A percentile compares a stretch with the other conserved stretches of the same genome.
Conservation (phyloP, 1,284 basidiomycete genomes). For the Irpex lacteus region DNA sequence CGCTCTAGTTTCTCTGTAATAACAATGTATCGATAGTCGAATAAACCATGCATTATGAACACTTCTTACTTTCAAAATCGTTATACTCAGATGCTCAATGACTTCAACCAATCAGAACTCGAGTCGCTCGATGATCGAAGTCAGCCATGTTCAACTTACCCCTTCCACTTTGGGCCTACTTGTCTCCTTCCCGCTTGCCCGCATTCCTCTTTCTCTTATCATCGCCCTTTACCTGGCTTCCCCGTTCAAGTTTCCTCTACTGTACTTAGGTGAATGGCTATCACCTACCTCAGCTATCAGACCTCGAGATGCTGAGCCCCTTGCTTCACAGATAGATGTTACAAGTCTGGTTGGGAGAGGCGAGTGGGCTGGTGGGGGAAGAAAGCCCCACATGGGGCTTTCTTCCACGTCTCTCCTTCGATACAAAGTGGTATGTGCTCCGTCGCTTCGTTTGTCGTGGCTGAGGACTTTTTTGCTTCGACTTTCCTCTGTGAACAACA, state of each 20-base stretch:
- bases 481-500: too few species aligned
- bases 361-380: not conserved
- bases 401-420: not conserved
- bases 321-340: too few species aligned
- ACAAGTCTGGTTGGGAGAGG: not conserved
- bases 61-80: too few species aligned
- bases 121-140: not conserved
- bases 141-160: not conserved
- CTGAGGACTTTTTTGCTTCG: too few species aligned
- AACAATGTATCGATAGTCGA: too few species aligned
- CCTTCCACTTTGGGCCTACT: not conserved
- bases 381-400: not conserved
- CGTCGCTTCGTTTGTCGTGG: too few species aligned
- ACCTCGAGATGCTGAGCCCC: not conserved
- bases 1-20: too few species aligned
- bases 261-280: not conserved
- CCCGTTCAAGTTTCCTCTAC: not conserved
- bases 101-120: not conserved
- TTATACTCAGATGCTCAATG: too few species aligned
- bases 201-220: not conserved
- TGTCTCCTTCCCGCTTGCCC: not conserved
- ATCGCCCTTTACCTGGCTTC: not conserved
- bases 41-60: too few species aligned
- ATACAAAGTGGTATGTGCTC: not conserved
- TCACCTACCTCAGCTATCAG: not conserved